Percentiles rank a stretch among this genome's conserved stretches.
Conservation (phyloP, 2,329 filamentous ascomycete genomes). For the Xylogone sp. region DNA sequence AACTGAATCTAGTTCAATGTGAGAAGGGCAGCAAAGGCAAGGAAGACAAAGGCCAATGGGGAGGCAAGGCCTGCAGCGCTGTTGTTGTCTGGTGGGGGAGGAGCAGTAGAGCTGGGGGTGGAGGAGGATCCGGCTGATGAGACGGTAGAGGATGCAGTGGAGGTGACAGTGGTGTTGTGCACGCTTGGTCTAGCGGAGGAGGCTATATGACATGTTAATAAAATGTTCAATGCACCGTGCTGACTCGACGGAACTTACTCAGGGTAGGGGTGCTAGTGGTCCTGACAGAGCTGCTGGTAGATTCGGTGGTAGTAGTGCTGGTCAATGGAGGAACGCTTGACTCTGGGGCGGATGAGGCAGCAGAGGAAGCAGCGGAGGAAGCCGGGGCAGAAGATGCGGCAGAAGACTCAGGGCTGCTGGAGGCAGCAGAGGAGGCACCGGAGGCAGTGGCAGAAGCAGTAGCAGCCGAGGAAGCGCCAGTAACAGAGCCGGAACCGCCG, state of each 20-base stretch:
- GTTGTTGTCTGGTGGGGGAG: conserved; percentile 8
- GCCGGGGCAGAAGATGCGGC: conserved; percentile 7
- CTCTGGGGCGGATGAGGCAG: too few species aligned
- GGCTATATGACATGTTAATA: background rate
- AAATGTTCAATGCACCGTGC: background rate
- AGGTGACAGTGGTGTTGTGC: conserved; percentile 4
- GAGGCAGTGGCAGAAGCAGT: conserved; percentile 6
- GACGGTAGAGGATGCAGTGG: conserved; percentile 4
- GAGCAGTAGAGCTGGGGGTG: conserved; percentile 6
- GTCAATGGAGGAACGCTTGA: too few species aligned
- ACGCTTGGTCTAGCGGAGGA: background rate
- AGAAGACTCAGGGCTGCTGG: conserved; percentile 1
- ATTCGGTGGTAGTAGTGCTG: too few species aligned
- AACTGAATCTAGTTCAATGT: conserved; percentile 21
- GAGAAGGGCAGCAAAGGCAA: conserved; percentile 24
- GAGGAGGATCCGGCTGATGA: conserved; percentile 5
- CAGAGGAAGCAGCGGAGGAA: too few species aligned
- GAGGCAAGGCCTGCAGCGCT: conserved; percentile 18
- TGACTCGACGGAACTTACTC: background rate
- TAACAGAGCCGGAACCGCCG: conserved; percentile 12
- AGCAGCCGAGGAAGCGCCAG: background rate
- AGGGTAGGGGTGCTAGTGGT: background rate
- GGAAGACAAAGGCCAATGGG: conserved; percentile 25
- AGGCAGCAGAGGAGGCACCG: conserved; percentile 4
- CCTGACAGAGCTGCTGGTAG: too few species aligned